A percentile compares a stretch with the other conserved stretches of the same genome.
phyloP scores from a whole-genome alignment of 371 early-diverging fungal species.

The Rhizomucor miehei region DNA sequence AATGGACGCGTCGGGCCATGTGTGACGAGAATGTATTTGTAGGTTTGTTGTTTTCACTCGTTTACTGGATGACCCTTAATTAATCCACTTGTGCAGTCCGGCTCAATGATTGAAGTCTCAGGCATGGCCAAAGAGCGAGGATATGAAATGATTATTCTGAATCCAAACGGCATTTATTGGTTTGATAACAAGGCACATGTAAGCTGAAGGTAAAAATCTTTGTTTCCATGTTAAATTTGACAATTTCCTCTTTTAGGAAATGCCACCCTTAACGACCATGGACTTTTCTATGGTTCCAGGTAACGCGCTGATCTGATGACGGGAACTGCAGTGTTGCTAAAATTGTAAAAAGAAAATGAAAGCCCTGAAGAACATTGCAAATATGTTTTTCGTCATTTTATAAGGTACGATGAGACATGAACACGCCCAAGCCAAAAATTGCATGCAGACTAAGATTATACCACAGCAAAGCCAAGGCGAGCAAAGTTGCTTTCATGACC shows the following conservation, averaged over 20 bases:
- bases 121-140: constrained; percentile 26
- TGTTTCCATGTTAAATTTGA: neutral
- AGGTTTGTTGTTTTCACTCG: neutral
- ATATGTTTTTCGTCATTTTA: constrained; percentile 37
- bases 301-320: neutral
- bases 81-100: constrained; percentile 16
- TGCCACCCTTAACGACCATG: constrained; percentile 8
- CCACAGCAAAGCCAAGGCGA: constrained; percentile 24
- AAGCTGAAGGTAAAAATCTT: constrained; percentile 4
- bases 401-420: constrained; percentile 21
- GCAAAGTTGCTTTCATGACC: constrained; percentile 27
- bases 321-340: neutral
- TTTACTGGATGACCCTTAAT: neutral
- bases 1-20: constrained; percentile 44
- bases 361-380: constrained; percentile 38
- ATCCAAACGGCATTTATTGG: constrained; percentile 46
- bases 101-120: constrained; percentile 38
- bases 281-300: constrained; percentile 16
- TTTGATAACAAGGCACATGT: constrained; percentile 30
- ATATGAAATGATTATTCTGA: constrained; percentile 42
- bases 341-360: constrained; percentile 26
- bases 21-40: constrained; percentile 43
- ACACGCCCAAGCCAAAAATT: neutral
- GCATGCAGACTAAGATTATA: neutral
- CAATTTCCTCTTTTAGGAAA: constrained; percentile 6